Evolutionary conservation across 2,329 filamentous ascomycete species (phyloP).

Genomic region (Xenoacremonium recifei): DNA sequence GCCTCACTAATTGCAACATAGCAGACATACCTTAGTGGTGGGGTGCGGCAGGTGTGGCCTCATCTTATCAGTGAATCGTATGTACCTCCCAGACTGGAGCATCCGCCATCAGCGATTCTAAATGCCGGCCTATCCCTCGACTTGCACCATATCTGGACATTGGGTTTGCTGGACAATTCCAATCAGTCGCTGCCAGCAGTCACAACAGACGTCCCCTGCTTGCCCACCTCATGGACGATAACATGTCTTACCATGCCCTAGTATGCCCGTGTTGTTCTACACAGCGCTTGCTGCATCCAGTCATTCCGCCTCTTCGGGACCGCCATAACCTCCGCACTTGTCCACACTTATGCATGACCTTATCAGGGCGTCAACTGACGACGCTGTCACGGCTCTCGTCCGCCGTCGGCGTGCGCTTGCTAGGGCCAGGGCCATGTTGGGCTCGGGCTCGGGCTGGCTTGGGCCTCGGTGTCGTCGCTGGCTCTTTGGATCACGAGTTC

Average conservation of each 20-base stretch:
- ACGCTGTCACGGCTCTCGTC: conserved; percentile 11
- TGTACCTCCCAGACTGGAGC: too few relatives aligned
- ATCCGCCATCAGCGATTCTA: too few relatives aligned
- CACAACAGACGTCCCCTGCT: too few relatives aligned
- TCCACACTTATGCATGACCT: conserved; percentile 23
- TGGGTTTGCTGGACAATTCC: too few relatives aligned
- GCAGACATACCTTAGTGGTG: neutral
- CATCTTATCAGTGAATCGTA: conserved; percentile 1
- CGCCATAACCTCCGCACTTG: conserved; percentile 22
- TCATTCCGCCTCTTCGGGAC: conserved; percentile 3
- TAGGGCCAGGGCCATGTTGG: conserved; percentile 1
- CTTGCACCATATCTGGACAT: too few relatives aligned
- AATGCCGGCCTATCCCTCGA: too few relatives aligned
- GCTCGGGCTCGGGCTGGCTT: neutral
- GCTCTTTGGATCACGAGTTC: neutral
- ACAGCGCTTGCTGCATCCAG: neutral
- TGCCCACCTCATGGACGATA: too few relatives aligned
- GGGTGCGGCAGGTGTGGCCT: neutral
- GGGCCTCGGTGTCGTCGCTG: neutral
- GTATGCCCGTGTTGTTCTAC: too few relatives aligned
- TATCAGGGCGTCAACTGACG: conserved; percentile 19
- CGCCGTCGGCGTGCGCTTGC: conserved; percentile 7
- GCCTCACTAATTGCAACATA: neutral
- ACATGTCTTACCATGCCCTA: too few relatives aligned
- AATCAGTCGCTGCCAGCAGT: too few relatives aligned